Base-by-base conservation (phyloP, 2,329 filamentous ascomycete genomes). In the Beauveria australis region DNA sequence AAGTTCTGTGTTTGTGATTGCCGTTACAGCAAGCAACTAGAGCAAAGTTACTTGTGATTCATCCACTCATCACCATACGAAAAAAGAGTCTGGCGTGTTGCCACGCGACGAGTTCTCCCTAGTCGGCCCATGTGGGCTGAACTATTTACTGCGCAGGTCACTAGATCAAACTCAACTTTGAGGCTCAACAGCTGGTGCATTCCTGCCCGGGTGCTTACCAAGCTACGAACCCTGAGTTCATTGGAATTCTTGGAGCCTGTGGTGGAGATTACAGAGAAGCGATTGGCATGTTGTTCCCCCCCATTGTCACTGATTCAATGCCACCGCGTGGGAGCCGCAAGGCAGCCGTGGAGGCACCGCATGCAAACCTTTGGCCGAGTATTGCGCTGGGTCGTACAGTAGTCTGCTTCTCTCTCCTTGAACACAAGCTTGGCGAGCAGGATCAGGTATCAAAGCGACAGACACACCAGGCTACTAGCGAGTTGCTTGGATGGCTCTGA, bases 151-250 rank as follows among this genome's bases (percentile, higher is more conserved):
- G 14, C 41, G 57, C 57, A 46, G 24, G n/a, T 53, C 30, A 22
- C 41, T 53, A 53, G 41, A 53, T 48, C 49, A 53, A 60, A 53
- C 57, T 53, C 49, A 53, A 41, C 43, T 53, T 24, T 41, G 24
- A 60, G 49, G 46, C 30, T 16, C 41, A 46, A 18, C 40, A 56
- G 19, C 14, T 19, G 49, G 26, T 51, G 30, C 30, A 33, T 33
- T 33, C 30, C 30, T 33, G 30, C 12, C 30, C 5, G 30, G 30
- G 30, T 33, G 30, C 30, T 14, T 33, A 33, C 30, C 30, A 14
- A 14, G 12, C 5, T 33, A 33, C 43, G n/a, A 51, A 33, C 46
- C 30, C 46, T 51, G 47, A 43, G 16, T 12, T 33, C n/a, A 40
- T 12, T 52, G 33, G 18, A 24, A 44, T 59, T 59, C 47, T 28